Conservation (phyloP, 176 grass and related monocot genomes). For the Zoysia japonica region DNA sequence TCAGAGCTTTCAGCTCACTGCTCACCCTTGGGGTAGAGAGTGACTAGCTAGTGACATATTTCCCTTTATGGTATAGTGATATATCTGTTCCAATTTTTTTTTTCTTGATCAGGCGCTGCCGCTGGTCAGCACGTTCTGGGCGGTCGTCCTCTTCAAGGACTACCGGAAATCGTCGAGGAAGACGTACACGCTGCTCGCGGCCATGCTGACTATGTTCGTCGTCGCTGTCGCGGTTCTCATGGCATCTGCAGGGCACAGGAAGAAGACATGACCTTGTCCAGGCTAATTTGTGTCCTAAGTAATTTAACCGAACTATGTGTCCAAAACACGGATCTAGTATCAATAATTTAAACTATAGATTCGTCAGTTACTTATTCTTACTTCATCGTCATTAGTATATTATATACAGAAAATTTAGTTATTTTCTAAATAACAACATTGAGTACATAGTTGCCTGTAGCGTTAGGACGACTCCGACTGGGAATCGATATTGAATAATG, state of each 20-base stretch:
- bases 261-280: background rate
- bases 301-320: too few relatives aligned
- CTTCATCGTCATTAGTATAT: too few relatives aligned
- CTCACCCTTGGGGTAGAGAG: too few relatives aligned
- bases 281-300: background rate
- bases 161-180: conserved; percentile 44
- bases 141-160: conserved; percentile 42
- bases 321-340: too few relatives aligned
- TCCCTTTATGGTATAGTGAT: background rate
- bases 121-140: conserved; percentile 56
- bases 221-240: conserved; percentile 57
- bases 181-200: conserved; percentile 47
- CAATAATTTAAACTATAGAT: too few relatives aligned
- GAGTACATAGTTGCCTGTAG: too few relatives aligned
- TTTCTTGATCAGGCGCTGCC: conserved; percentile 36
- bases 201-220: conserved; percentile 61
- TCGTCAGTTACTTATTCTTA: too few relatives aligned
- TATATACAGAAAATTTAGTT: too few relatives aligned
- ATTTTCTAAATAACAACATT: too few relatives aligned
- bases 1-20: background rate
- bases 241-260: conserved; percentile 67
- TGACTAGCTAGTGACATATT: too few relatives aligned
- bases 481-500: too few relatives aligned
- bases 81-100: background rate
- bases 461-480: too few relatives aligned